Base-by-base conservation (phyloP, 2,329 filamentous ascomycete species). In the Eutypa lata region DNA sequence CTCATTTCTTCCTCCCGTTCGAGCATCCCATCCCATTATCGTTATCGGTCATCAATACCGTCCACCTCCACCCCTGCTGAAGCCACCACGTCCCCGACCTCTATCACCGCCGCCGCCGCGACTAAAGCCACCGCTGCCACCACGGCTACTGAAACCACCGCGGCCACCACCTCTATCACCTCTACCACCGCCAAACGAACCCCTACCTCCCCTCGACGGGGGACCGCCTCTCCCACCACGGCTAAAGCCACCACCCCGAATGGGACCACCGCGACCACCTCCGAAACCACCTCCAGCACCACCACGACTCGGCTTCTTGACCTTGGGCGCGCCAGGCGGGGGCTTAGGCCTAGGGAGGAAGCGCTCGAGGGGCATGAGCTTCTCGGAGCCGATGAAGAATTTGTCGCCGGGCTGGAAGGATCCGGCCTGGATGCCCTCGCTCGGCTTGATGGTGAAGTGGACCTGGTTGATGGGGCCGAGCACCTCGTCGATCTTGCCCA, bases 401-500 rank as follows among this genome's bases (percentile, higher is more conserved):
- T 95, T 96, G 81, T 97, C 94, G 70, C 94, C 94, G 58, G 87
- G 76, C 80, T 97, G 96, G 86, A 97, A 99, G 40, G 89, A 94
- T 54, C 87, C 84, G 57, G 94, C 91, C 74, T 96, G 89, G 72
- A 99, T 97, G 65, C 94, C 94, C 71, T 97, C 93, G 71, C 91
- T 87, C 51, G 93, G 92, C 79, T 97, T 97, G 74, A 99, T 89
- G 67, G 93, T 97, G 81, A 99, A 99, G 80, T 89, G 96, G 67
- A 97, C 90, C 75, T 97, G 89, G 81, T 96, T 97, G 75, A 99
- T 90, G 59, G 94, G 93, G 53, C 94, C 94, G 63, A 99, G 87
- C 62, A 99, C 89, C 78, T 99, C 94, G 77, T 99, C 94, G 70
- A 99, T 89, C 77, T 97, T 97, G 73, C 94, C 94, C 72, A 99